Conservation (phyloP, 805 yeast species). For the Ogataea glucozyma region DNA sequence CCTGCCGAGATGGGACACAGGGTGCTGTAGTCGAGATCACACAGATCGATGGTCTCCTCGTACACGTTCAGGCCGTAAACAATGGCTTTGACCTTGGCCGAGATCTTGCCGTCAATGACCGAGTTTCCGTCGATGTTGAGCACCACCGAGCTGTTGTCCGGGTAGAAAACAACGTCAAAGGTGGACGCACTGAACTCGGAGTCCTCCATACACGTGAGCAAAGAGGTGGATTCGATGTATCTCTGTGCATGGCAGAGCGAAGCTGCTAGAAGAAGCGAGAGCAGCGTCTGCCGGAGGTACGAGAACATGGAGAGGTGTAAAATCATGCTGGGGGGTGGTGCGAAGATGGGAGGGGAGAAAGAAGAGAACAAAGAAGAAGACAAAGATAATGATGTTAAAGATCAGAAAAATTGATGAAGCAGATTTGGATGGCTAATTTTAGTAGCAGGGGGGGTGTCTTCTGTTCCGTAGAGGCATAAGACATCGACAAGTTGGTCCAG, state of each 20-base stretch:
- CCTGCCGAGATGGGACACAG: constrained; percentile 89
- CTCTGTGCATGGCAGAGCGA: constrained; percentile 30
- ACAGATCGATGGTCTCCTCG: constrained; percentile 56
- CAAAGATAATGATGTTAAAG: too few species aligned
- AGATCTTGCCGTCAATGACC: constrained; percentile 69
- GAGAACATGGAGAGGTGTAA: too few species aligned
- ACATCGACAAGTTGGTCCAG: too few species aligned
- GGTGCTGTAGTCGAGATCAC: constrained; percentile 53
- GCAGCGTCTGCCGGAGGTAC: neutral
- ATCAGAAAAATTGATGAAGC: too few species aligned
- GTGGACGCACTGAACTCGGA: constrained; percentile 83
- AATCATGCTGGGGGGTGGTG: neutral
- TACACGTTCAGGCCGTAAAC: constrained; percentile 79
- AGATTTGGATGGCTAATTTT: too few species aligned
- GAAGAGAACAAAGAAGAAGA: neutral
- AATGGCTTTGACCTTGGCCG: constrained; percentile 63
- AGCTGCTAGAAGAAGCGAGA: constrained; percentile 10
- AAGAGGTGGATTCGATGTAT: constrained; percentile 49
- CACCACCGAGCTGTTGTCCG: constrained; percentile 59
- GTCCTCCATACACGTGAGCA: constrained; percentile 88
- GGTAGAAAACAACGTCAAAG: constrained; percentile 75
- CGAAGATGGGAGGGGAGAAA: neutral
- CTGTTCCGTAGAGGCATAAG: too few species aligned
- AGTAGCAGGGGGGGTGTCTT: too few species aligned
- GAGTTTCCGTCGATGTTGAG: constrained; percentile 79